phyloP scores from a whole-genome alignment of 2,329 filamentous ascomycete species.

The Pyricularia grisea region DNA sequence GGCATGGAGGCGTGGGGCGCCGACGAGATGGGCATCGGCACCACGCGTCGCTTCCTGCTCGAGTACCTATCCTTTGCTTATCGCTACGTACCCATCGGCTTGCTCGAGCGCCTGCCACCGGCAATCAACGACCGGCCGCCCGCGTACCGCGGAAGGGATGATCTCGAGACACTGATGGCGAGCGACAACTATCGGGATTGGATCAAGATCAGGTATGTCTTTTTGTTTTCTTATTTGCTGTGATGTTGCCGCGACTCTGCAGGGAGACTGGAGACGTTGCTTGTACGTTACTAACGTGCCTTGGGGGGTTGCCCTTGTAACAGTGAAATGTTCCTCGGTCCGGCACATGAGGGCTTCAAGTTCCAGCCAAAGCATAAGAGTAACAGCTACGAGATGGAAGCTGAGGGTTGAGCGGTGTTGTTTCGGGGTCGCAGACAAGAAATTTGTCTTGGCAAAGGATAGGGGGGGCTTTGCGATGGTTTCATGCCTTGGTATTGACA shows the following conservation, averaged over 20 bases:
- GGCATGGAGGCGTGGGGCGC: conserved; percentile 93
- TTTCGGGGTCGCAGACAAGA: no score
- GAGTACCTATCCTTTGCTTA: conserved; percentile 94
- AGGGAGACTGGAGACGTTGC: neutral
- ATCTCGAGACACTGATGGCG: conserved; percentile 85
- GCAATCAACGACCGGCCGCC: conserved; percentile 84
- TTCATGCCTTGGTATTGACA: no score
- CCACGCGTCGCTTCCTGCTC: conserved; percentile 81
- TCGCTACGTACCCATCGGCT: conserved; percentile 81
- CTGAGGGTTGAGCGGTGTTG: neutral
- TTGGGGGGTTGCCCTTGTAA: conserved; percentile 4
- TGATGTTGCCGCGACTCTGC: neutral
- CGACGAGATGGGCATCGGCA: conserved; percentile 87
- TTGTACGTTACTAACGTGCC: neutral
- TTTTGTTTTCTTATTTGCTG: neutral
- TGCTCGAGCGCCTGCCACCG: conserved; percentile 82
- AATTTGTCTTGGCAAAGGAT: no score
- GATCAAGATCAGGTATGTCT: conserved; percentile 92
- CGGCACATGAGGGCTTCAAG: conserved; percentile 79
- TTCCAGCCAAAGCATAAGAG: conserved; percentile 98
- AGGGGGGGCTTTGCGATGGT: no score
- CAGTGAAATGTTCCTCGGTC: conserved; percentile 96
- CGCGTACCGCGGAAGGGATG: conserved; percentile 72
- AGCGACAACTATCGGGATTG: conserved; percentile 93
- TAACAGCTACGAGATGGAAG: conserved; percentile 74